Base-by-base conservation (phyloP, 202 grass and related monocot genomes). In the Saccharum hybrid region DNA sequence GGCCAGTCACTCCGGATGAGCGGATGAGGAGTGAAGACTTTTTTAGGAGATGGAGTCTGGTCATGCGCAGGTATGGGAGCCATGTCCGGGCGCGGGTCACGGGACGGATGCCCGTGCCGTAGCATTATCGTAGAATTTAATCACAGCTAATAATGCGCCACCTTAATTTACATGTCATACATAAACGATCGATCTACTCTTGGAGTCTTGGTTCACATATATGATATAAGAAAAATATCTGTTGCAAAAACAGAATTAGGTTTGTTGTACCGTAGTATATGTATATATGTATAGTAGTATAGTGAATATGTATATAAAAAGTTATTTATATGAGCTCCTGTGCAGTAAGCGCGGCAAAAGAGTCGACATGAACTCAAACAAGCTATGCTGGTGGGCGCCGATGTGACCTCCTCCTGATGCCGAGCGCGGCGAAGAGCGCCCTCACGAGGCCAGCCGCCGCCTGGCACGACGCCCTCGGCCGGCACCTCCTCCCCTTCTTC, bases 401-500 rank as follows among this genome's bases (percentile, higher is more conserved):
- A 1, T 19, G 77, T 61, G 68, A 4, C 51, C 61, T 68, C 68
- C 49, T 86, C 48, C 74, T 52, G 61, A 86, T 5, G 12, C 79
- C 68, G 40, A 86, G 40, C 74, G 22, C 26, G 23, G 79, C 68
- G 19, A 86, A 68, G 13, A 90, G 68, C 26, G 74, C 68, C 12
- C 41, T 63, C 68, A 83, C 15, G 74, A 86, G 43, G 49, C 76
- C 88, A 5, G 22, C 22, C 0, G 62, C 37, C 48, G 48, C 28
- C 43, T 37, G 4, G 43, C 71, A 76, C 46, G 72, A 13, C 26
- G 65, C 10, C 86, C 33, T 80, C 39, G 49, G 37, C 74, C 62
- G 16, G 57, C 65, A 48, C 38, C 61, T 60, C 60, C 26, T 41
- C 36, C 4, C 42, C 77, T 70, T 81, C 76, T 71, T 76, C 77